These are phyloP conservation scores for Neocatenulostroma microsporum DNA, from an alignment of 2,329 filamentous ascomycete species.

Conservation along the genomic window DNA sequence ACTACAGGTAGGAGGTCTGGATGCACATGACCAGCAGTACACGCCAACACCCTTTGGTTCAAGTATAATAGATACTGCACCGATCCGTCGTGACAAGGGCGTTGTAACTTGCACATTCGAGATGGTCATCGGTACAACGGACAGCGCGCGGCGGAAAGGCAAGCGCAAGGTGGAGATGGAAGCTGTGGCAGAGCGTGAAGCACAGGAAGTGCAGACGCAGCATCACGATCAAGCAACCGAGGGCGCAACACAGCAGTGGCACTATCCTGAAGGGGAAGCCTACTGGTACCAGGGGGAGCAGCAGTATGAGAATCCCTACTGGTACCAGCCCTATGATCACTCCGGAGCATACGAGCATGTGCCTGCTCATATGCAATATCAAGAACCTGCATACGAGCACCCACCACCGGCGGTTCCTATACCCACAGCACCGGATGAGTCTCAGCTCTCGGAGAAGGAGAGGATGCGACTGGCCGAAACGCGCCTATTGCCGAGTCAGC, in stretches of 20 bases:
- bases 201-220: too few relatives aligned
- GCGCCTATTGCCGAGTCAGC: slow-evolving; percentile 71
- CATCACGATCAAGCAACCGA: too few relatives aligned
- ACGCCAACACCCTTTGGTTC: slow-evolving; percentile 28
- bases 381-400: slow-evolving; percentile 11
- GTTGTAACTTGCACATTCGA: slow-evolving; percentile 85
- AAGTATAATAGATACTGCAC: slow-evolving; percentile 78
- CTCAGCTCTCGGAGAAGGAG: slow-evolving; percentile 70
- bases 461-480: slow-evolving; percentile 69
- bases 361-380: background rate
- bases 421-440: slow-evolving; percentile 53
- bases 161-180: slow-evolving; percentile 33
- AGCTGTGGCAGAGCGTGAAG: slow-evolving; percentile 3
- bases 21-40: slow-evolving; percentile 4
- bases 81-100: slow-evolving; percentile 78
- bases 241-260: too few relatives aligned
- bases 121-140: slow-evolving; percentile 75
- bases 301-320: background rate
- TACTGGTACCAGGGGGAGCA: slow-evolving; percentile 3
- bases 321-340: background rate
- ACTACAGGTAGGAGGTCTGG: slow-evolving; percentile 3
- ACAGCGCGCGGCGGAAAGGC: slow-evolving; percentile 55
- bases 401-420: slow-evolving; percentile 31
- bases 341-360: background rate
- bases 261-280: background rate